Evolutionary conservation across 1,284 basidiomycete genomes (phyloP), one percentile per base, ranked within the genome.

Genomic region (Boletus albobrunnescens): DNA sequence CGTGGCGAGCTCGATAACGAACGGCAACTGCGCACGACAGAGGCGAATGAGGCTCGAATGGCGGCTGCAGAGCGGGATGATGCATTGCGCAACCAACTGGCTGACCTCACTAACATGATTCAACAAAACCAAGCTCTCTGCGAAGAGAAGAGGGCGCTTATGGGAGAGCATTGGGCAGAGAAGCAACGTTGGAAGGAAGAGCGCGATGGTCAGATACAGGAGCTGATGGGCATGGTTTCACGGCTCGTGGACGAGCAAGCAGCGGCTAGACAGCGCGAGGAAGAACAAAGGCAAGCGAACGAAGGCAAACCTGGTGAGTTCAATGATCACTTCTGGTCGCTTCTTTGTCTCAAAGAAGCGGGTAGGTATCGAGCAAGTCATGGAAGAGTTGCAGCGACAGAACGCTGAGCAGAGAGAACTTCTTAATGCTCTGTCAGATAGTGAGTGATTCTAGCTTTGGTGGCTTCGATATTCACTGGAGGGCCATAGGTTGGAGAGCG

Each of bases 21-120:
- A 61, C 75, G 74, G 42, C 73, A 79, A 51, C 68, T 78, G 46
- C 71, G 80, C 19, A 58, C 70, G 36, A 75, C 76, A 3, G 79
- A 83, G 49, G 81, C 83, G 37, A 70, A 78, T 1, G 83, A 84
- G 54, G 70, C 75, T 27, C 71, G 77, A 36, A 67, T 69, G 44
- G 82, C 82, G 45, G 68, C 72, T 27, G 58, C 71, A 26, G 81
- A 85, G 47, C 75, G 81, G 10, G 79, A 82, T 53, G 77, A 82
- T 11, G 72, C 69, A 9, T 63, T 84, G 39, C 72, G 78, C 20
- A 70, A 64, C 36, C 87, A 88, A 53, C 64, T 88, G 19, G 66
- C 63, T 3, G 84, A 88, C 51, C 77, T 88, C 55, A 82, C 84
- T 1, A 81, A 81, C 50, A 61, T 87, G 30, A 72, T 87, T 9